phyloP scores from a whole-genome alignment of 306 rosid genomes.

The Malus asiatica region DNA sequence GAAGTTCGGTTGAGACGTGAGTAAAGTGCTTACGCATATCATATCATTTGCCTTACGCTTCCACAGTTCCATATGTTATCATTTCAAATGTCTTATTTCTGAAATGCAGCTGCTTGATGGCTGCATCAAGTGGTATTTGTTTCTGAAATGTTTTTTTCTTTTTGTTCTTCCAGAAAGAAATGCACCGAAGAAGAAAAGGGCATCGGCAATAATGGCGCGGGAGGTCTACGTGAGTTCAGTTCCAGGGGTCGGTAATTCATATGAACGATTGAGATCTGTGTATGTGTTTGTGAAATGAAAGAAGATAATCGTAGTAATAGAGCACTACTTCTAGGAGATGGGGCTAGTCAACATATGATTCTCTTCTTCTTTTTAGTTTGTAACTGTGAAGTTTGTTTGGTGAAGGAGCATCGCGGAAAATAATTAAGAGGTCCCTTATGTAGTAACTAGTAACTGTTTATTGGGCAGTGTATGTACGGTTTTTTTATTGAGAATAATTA shows the following conservation, averaged over 20 bases:
- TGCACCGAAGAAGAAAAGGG: slow-evolving; percentile 22
- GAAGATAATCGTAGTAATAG: background rate
- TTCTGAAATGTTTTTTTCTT: background rate
- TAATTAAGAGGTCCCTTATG: background rate
- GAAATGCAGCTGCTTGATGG: background rate
- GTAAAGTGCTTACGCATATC: no score
- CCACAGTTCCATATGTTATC: background rate
- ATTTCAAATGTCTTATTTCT: background rate
- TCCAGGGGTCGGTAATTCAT: slow-evolving; percentile 13
- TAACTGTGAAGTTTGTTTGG: background rate
- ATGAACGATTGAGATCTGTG: background rate
- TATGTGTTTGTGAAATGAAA: background rate
- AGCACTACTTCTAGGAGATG: background rate
- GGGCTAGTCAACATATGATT: background rate
- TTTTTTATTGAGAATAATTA: background rate
- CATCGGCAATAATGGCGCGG: slow-evolving; percentile 8
- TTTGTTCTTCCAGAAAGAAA: background rate
- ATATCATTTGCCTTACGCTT: background rate
- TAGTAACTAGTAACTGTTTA: background rate
- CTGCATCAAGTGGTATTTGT: background rate
- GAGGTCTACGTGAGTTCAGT: slow-evolving; percentile 25
- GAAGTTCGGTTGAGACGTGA: slow-evolving; percentile 11
- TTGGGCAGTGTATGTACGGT: background rate
- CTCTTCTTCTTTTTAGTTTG: slow-evolving; percentile 15
- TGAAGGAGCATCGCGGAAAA: background rate